Base-by-base conservation (phyloP, 768 basidiomycete species). In the Russula ochroleuca region DNA sequence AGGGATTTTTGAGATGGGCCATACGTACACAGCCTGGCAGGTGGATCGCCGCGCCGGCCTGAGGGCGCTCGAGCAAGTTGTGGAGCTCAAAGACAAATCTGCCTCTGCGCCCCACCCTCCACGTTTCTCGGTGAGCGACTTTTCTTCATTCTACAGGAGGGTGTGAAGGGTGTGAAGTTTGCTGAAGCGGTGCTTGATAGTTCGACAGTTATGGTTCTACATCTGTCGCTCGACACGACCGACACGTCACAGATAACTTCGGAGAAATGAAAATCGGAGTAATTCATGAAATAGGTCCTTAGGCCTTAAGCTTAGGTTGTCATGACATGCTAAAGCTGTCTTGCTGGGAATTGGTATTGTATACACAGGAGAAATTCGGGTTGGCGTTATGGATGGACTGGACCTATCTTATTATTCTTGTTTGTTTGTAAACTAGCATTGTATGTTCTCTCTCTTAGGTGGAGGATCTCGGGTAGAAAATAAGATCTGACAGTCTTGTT, bases 1-100 rank as follows among this genome's bases (percentile, higher is more conserved):
- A 71, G 88, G 85, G 6, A 82, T 91, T 67, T 91, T 92, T 77
- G 75, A 77, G 6, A 82, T 85, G 68, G 87, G 87, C 0, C 83
- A 91, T 68, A 71, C 74, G 37, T 91, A 86, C 75, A 78, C 83
- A 19, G 88, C 90, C 6, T 91, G 90, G 89, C 81, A 79, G 64
- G 80, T 89, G 66, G 78, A 78, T 43, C 79, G 80, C 65, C 73
- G 83, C 40, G 83, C 86, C 28, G 87, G 87, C 5, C 82, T 78
- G 79, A 85, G 79, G 79, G 83, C 80, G 4, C 73, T 88, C 66
- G 73, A 77, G 17, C 80, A 87, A 23, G 78, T 86, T 47, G 70
- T 67, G 33, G 69, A 70, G 62, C 47, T 45, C 21, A 68, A 51
- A 28, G 59, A 66, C 13, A 8, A 54, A 23, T 13, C 41, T 19